Base-by-base conservation (phyloP, 108 stramenopile species). In the Cyclotella sp. region DNA sequence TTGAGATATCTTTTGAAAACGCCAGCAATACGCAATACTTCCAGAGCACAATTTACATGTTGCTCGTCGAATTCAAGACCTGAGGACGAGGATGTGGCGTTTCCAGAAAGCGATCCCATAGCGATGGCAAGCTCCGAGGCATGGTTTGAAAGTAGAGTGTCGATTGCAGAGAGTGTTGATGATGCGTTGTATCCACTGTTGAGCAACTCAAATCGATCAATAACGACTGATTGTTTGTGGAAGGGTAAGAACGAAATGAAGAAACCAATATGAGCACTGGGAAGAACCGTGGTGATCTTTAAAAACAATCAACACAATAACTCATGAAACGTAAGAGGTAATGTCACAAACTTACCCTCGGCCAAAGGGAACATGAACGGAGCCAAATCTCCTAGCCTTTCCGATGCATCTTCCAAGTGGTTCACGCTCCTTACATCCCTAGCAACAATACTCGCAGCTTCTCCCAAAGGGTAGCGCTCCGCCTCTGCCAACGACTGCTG, bases 161-260 rank as follows among this genome's bases (percentile, higher is more conserved):
- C 94, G 21, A 95, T 77, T 26, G 83, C 76, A 9, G 81, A 42
- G 46, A 95, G 75, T 2, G 87, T 73, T 4, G 78, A 63, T 19
- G 63, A 52, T 10, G 80, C 78, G 15, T 80, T 85, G 69, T 86
- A 95, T 51, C 94, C 94, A 43, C 90, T 90, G 59, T 87, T 90
- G 70, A 95, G 77, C 7, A 95, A 69, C 52, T 92, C 94, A 49
- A 90, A 92, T 41, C 94, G 87, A 40, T 63, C 77, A 66, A 95
- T 63, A 43, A 86, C 87, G 18, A 77, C 82, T 83, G 27, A 1
- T 19, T 52, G 45, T 40, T 43, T 12, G 15, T 5, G 12, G 24
- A 57, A 8, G 1, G 12, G 24, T 24, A 24, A 57, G 12, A 5
- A 26, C 5, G 24, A 24, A 24, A 26, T 57, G 19, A 3, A 57